Percentiles rank a stretch among this genome's conserved stretches.
These are phyloP conservation scores for Luvunga scandens DNA, from an alignment of 345 rosid genomes.

Conservation along the genomic window DNA sequence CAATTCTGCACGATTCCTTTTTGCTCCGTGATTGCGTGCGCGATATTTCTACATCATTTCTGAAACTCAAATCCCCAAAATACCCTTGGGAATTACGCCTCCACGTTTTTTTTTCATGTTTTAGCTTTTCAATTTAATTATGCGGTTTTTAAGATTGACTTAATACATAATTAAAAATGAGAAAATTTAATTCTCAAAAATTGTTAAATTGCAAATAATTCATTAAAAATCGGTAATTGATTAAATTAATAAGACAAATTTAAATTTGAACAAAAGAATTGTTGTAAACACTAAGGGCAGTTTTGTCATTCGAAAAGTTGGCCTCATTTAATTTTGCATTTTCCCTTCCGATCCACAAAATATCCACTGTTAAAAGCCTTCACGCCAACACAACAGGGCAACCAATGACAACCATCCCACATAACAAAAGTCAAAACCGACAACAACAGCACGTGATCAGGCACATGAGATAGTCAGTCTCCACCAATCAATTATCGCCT, in stretches of 20 bases:
- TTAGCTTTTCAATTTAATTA: too few species aligned
- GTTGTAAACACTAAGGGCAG: not conserved
- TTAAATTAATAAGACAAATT: too few species aligned
- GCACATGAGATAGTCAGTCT: not conserved
- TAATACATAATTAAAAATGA: too few species aligned
- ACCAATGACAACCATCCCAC: conserved; percentile 1
- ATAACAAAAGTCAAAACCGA: not conserved
- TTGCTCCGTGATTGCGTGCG: not conserved
- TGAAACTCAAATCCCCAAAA: too few species aligned
- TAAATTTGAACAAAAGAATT: too few species aligned
- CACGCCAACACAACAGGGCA: not conserved
- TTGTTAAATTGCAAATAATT: not conserved
- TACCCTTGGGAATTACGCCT: too few species aligned
- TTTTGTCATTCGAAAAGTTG: not conserved
- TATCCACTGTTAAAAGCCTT: not conserved
- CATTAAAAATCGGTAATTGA: too few species aligned
- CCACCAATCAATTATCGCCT: not conserved
- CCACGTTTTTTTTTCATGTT: too few species aligned
- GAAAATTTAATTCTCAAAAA: too few species aligned
- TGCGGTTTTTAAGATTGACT: not conserved
- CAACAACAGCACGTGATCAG: not conserved
- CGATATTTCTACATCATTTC: too few species aligned
- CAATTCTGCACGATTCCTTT: not conserved
- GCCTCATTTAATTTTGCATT: not conserved
- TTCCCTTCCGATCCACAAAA: not conserved